Evolutionary conservation across 768 basidiomycete species (phyloP), one percentile per base, ranked within the genome.

Genomic region (Leucosporidium creatinivorum): DNA sequence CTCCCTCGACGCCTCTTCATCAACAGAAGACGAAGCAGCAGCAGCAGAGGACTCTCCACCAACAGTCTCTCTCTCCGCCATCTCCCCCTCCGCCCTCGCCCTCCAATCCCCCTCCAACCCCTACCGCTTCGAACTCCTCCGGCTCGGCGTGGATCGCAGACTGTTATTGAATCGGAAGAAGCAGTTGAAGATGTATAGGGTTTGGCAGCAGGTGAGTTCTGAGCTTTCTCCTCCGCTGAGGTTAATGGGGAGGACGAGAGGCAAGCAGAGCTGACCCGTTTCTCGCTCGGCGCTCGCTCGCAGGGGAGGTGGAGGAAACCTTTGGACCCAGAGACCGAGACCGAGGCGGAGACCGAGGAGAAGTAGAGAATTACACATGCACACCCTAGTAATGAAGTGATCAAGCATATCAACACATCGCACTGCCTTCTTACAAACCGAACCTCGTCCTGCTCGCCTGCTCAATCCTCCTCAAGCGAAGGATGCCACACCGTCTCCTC

Each of bases 161-260:
- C 79, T 99, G 64, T 82, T 98, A 54, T 87, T 99, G 61, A 99
- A 99, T 76, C 83, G 96, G 56, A 97, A 96, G 79, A 82, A 90
- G 66, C 89, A 93, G 79, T 79, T 96, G 60, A 94, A 94, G 79
- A 99, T 99, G 96, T 97, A 94, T 77, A 82, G 96, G 56, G 88
- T 93, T 0, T 94, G 91, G 91, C 85, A 93, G 86, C 91, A 93
- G 78, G 62, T 59, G 15, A 39, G 25, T 48, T 12, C 1, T 47
- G n/a, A 30, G 6, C 15, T 25, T 58, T 44, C 15, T 44, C 15
- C 13, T 39, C 23, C 36, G 15, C n/a, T 51, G 39, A 44, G 10
- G 6, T 51, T 51, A 3, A 23, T 10, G 3, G 25, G 3, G 19
- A 12, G n/a, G 21, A 26, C 58, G 8, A 18, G 19, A 26, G 33